phyloP scores from a whole-genome alignment of 768 basidiomycete species.

The Naematelia aurantialba region DNA sequence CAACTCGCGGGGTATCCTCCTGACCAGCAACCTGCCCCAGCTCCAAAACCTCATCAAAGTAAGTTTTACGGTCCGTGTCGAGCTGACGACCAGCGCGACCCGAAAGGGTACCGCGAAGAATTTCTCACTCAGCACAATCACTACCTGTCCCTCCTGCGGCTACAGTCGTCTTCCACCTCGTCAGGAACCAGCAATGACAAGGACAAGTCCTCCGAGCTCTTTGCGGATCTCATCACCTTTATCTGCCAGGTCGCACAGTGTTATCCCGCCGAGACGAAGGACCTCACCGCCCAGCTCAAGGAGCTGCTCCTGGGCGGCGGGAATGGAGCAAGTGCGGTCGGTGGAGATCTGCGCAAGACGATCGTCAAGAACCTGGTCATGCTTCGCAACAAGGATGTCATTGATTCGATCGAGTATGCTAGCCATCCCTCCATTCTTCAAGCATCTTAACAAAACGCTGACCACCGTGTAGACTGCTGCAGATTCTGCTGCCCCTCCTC shows the following conservation, averaged over 20 bases:
- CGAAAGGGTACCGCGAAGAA: constrained; percentile 84
- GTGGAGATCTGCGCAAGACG: constrained; percentile 62
- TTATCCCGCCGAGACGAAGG: constrained; percentile 84
- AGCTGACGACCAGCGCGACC: constrained; percentile 59
- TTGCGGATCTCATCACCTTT: constrained; percentile 82
- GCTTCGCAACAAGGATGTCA: constrained; percentile 86
- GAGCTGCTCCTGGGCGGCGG: constrained; percentile 64
- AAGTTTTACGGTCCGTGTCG: constrained; percentile 1
- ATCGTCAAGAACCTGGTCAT: constrained; percentile 88
- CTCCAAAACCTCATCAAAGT: constrained; percentile 92
- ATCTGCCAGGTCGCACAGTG: constrained; percentile 91
- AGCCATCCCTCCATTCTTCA: background rate
- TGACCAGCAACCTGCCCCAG: constrained; percentile 87
- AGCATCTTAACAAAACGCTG: too few relatives aligned
- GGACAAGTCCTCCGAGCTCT: constrained; percentile 72
- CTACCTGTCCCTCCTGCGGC: constrained; percentile 79
- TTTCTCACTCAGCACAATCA: constrained; percentile 96
- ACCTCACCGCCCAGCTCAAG: constrained; percentile 77
- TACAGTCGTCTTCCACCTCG: constrained; percentile 70
- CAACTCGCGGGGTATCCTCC: constrained; percentile 61
- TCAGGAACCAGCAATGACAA: constrained; percentile 25
- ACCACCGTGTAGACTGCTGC: constrained; percentile 63
- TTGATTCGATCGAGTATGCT: constrained; percentile 83
- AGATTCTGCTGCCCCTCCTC: constrained; percentile 87
- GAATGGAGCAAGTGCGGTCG: constrained; percentile 28